phyloP scores from a whole-genome alignment of 352 stramenopile genomes.

The Phytophthora agathidicida region DNA sequence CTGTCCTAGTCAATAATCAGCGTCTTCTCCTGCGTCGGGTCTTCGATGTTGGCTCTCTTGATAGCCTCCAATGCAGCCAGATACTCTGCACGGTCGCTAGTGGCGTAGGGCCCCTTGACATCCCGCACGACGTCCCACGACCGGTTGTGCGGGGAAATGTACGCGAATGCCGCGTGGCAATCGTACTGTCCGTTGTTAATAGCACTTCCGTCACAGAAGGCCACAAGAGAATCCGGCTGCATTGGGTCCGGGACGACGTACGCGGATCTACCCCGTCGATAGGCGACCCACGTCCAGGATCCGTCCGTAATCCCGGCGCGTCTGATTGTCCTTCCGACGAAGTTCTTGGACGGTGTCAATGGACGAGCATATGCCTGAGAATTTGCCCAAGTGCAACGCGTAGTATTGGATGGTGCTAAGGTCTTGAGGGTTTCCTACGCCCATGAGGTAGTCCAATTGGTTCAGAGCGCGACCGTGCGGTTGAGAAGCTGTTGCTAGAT shows the following conservation, averaged over 20 bases:
- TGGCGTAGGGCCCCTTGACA: neutral
- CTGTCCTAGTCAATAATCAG: conserved; percentile 22
- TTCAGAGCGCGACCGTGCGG: neutral
- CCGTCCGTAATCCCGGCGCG: neutral
- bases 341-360: neutral
- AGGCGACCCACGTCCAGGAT: conserved; percentile 6
- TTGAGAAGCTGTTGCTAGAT: neutral
- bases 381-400: neutral
- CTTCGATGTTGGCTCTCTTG: conserved; percentile 15
- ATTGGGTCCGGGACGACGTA: neutral
- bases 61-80: conserved; percentile 16
- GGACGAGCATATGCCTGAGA: conserved; percentile 12
- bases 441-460: conserved; percentile 5
- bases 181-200: conserved; percentile 4
- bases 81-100: conserved; percentile 23
- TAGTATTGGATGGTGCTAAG: too few species aligned
- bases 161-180: conserved; percentile 8
- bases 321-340: neutral
- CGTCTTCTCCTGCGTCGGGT: conserved; percentile 10
- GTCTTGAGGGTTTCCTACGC: neutral
- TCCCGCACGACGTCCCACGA: conserved; percentile 1
- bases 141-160: conserved; percentile 14
- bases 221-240: conserved; percentile 2
- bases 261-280: neutral
- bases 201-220: conserved; percentile 19